Base-by-base conservation (phyloP, 345 rosid genomes). In the Stellera chamaejasme region DNA sequence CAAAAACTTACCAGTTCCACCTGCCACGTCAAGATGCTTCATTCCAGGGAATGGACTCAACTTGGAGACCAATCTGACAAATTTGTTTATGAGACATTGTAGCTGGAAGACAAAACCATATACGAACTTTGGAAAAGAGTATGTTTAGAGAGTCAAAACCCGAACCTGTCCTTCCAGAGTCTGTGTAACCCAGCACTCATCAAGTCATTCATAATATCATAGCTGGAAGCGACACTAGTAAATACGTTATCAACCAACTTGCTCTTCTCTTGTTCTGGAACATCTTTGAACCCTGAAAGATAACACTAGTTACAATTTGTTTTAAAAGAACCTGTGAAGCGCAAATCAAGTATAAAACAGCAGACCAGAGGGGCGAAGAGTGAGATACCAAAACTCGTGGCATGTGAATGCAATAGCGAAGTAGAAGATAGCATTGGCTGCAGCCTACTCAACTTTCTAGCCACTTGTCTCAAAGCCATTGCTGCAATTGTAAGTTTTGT, bases 1-100 rank as follows among this genome's bases (percentile, higher is more conserved):
- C 7, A 53, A 10, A 1, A 15, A 52, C 52, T 62, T 41, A 82
- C 97, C 99, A 55, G 97, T 93, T 61, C 99, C 99, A 25, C 99
- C 97, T 8, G 99, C 99, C 60, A 93, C 97, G 73, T 93, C 99
- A 73, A 87, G 89, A 76, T 93, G 97, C 76, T 87, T 87, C 90
- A 89, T 93, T 77, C 99, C 97, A 2, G 82, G 81, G 64, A 93
- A 93, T 53, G 99, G 99, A 68, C 76, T 77, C 59, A 93, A 70
- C 66, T 84, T 75, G 56, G 86, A 88, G 52, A 93, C 94, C 51
- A 93, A 77, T 73, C 96, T 92, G 79, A 55, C 2, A 59, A 54
- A 55, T 45, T 55, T 43, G 43, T 23, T 50, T 13, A 28, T 61
- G 58, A 48, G 16, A 71, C 27, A 58, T 14, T n/a, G n/a, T n/a